phyloP scores from a whole-genome alignment of 345 rosid species.

The Eucalyptus pauciflora region DNA sequence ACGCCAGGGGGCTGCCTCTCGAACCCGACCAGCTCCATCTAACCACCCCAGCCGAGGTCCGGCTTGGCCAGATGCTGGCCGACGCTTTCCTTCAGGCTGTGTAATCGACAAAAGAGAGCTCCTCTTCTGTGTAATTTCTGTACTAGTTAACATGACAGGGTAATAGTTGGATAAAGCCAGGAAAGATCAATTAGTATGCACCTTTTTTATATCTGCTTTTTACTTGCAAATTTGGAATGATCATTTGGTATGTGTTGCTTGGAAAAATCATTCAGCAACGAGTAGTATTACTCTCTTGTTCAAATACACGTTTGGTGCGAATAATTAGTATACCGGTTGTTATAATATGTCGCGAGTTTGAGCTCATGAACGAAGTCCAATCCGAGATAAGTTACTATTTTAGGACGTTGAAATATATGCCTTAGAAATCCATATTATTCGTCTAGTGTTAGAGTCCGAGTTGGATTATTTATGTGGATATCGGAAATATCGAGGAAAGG shows the following conservation, averaged over 20 bases:
- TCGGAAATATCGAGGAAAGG: neutral
- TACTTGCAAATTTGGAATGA: neutral
- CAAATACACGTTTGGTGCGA: neutral
- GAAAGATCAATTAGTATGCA: neutral
- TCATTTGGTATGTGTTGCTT: neutral
- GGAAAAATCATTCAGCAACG: neutral
- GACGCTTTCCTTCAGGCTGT: slow-evolving; percentile 22
- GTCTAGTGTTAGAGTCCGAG: neutral
- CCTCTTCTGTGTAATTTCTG: neutral
- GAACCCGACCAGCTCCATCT: slow-evolving; percentile 66
- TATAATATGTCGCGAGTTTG: accelerated
- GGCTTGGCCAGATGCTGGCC: slow-evolving; percentile 53
- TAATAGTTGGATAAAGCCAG: neutral
- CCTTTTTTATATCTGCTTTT: neutral
- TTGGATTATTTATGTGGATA: neutral
- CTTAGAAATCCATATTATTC: neutral
- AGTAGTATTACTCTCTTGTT: neutral
- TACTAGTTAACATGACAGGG: neutral
- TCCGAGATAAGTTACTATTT: neutral
- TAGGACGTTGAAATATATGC: neutral
- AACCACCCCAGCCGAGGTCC: slow-evolving; percentile 58
- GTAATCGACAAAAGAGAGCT: neutral
- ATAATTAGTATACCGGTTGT: too few relatives aligned
- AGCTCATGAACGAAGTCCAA: accelerated
- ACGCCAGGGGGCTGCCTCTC: slow-evolving; percentile 59